Conservation (phyloP, 805 yeast genomes). For the Barnettozyma californica region DNA sequence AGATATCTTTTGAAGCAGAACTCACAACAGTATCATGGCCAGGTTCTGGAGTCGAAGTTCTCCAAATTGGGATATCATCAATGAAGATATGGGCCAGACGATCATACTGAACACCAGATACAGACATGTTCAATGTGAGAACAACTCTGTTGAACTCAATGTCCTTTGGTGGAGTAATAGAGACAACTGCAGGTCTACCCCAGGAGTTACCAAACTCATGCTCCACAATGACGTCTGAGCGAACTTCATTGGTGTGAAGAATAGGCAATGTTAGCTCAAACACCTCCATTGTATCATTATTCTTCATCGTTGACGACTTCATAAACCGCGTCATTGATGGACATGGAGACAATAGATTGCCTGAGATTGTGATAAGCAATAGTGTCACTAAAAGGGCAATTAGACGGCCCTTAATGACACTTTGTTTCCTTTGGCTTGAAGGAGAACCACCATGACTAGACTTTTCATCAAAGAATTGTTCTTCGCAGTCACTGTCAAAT, state of each 20-base stretch:
- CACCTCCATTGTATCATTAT: slow-evolving; percentile 11
- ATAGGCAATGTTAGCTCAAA: slow-evolving; percentile 24
- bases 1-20: slow-evolving; percentile 55
- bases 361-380: not conserved
- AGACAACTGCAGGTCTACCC: slow-evolving; percentile 46
- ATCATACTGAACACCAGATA: slow-evolving; percentile 59
- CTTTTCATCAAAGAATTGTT: not conserved
- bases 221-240: slow-evolving; percentile 35
- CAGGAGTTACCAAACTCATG: slow-evolving; percentile 54
- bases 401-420: not conserved
- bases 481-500: not conserved
- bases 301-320: not conserved
- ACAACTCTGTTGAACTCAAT: slow-evolving; percentile 47
- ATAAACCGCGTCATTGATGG: not conserved
- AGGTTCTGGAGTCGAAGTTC: slow-evolving; percentile 84
- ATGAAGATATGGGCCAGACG: slow-evolving; percentile 59
- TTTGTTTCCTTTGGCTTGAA: not conserved
- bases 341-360: not conserved
- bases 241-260: slow-evolving; percentile 27
- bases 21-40: slow-evolving; percentile 44
- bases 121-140: slow-evolving; percentile 45
- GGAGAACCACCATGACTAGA: not conserved
- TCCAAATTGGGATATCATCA: slow-evolving; percentile 67
- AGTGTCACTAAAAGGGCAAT: not conserved
- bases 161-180: slow-evolving; percentile 42